phyloP scores from a whole-genome alignment of 805 yeast species.

The Monosporozyma solicola region DNA sequence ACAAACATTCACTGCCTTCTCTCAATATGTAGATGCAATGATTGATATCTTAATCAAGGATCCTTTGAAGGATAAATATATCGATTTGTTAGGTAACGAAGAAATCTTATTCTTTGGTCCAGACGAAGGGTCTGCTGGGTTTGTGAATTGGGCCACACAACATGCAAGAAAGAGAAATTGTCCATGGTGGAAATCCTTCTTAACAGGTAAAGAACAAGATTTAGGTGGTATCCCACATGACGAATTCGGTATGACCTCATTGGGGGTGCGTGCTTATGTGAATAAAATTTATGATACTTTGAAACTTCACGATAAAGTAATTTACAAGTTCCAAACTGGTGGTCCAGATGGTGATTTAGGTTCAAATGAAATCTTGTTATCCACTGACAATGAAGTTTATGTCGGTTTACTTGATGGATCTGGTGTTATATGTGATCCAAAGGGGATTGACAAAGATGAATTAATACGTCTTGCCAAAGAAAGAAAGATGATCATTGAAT shows the following conservation, averaged over 20 bases:
- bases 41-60: slow-evolving; percentile 77
- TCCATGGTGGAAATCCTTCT: slow-evolving; percentile 96
- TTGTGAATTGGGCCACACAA: slow-evolving; percentile 94
- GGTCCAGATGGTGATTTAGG: slow-evolving; percentile 99
- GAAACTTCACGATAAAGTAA: slow-evolving; percentile 44
- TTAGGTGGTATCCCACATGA: slow-evolving; percentile 98
- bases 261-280: slow-evolving; percentile 87
- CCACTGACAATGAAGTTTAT: slow-evolving; percentile 66
- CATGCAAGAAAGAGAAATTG: slow-evolving; percentile 92
- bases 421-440: slow-evolving; percentile 88
- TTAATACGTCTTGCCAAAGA: slow-evolving; percentile 66
- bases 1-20: slow-evolving; percentile 75
- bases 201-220: slow-evolving; percentile 88
- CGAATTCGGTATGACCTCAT: slow-evolving; percentile 94
- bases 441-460: slow-evolving; percentile 77
- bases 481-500: slow-evolving; percentile 66
- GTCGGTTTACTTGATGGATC: slow-evolving; percentile 91
- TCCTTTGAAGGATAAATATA: slow-evolving; percentile 72
- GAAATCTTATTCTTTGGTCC: slow-evolving; percentile 97
- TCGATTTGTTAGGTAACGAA: slow-evolving; percentile 72
- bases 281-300: slow-evolving; percentile 78
- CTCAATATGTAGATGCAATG: slow-evolving; percentile 85
- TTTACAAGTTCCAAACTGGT: slow-evolving; percentile 89
- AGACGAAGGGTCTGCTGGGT: slow-evolving; percentile 96
- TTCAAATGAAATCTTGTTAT: slow-evolving; percentile 84